Evolutionary conservation across 1,284 basidiomycete genomes (phyloP), one percentile per base, ranked within the genome.

Genomic region (Cerrena zonata): DNA sequence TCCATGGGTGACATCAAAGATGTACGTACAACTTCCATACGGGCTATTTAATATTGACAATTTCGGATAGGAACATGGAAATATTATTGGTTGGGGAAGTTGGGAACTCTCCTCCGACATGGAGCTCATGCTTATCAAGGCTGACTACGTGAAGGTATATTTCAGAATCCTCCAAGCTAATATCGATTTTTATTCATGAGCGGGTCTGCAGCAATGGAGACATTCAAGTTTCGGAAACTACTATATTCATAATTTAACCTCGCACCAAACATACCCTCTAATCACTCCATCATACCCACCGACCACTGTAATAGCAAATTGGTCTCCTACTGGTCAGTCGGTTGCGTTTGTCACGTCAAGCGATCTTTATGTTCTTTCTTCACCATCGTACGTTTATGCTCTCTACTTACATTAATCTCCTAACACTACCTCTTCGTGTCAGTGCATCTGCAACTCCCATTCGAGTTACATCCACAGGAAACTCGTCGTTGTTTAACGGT

Each of bases 61-160:
- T 42, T 19, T 1, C 22, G 26, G n/a, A 7, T 2, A 58, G 91
- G 76, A 80, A 56, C 64, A 76, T 21, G 88, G 84, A 5, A 61
- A 66, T 13, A 60, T 61, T 1, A 69, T 96, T 36, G 21, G 42
- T 19, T 86, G 80, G 71, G 60, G 69, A 1, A 66, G 71, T 7
- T 96, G 92, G 89, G 78, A 82, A 58, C 75, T 94, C 12, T 94
- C 91, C 2, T 78, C 89, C 2, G 91, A 96, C 65, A 87, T 91
- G 84, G 80, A 88, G 62, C 88, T 89, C 66, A 77, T 96, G 52
- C 78, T 96, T 24, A 70, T 96, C 52, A 85, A 89, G 62, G 74
- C 89, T 0, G 74, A 92, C 62, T 70, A 79, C 56, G 66, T 69
- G 50, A 93, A 94, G 75, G 89, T 86, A 52, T 44, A 12, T 18